Base-by-base conservation (phyloP, 2,329 filamentous ascomycete genomes). In the Beauveria varroae region DNA sequence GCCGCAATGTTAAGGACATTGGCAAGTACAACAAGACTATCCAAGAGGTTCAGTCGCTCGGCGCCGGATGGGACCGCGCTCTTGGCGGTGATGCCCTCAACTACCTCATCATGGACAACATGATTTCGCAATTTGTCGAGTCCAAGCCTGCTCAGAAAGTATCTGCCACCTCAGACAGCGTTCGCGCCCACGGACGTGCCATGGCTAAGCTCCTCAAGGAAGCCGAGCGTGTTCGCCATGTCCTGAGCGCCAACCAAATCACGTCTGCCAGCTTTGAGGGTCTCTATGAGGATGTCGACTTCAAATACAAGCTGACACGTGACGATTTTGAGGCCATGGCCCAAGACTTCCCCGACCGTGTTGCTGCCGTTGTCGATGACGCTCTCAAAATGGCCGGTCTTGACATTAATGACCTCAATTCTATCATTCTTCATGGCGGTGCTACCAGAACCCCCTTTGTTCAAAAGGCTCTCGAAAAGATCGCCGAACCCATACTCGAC, bases 21-120 rank as follows among this genome's bases (percentile, higher is more conserved):
- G 93, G 92, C 66, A 92, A 90, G 73, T 93, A 85, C 79, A 98
- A 97, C 81, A 98, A 98, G 84, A 97, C 92, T 1, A 78, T 99
- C 37, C 95, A 98, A 72, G 95, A 99, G 73, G 88, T 98, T n/a
- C 86, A 91, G 64, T 90, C 96, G 43, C 68, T 97, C 50, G 93
- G 93, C 62, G 84, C 84, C 67, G 91, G 91, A 63, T 99, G 91
- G 90, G 95, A 99, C 70, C 85, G 86, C 69, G 90, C 88, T 3
- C 86, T 99, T 20, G 95, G 95, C 63, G 95, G 95, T 60, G 93
- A 99, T 71, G 81, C 88, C 40, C 81, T 99, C 64, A 99, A 97
- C 74, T 84, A 89, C 62, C 79, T 96, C 63, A 91, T 99, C 66
- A 82, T 96, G 55, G 86, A 96, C 66, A 88, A 98, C 72, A 96